Conservation (phyloP, 2,329 filamentous ascomycete genomes). For the Cryphonectria naterciae region DNA sequence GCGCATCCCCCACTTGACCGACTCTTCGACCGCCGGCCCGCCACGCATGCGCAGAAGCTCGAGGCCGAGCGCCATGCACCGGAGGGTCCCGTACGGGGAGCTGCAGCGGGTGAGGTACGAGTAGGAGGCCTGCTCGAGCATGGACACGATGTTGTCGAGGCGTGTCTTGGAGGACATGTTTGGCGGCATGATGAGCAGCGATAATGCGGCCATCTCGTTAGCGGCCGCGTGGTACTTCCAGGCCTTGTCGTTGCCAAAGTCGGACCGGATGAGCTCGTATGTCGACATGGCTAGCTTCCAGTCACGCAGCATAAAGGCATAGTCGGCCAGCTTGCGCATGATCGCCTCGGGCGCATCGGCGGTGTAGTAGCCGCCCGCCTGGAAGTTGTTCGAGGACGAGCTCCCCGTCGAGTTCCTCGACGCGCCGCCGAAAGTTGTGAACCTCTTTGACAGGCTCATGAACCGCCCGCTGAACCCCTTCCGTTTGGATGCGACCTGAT, state of each 20-base stretch:
- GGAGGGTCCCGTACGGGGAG: slow-evolving; percentile 77
- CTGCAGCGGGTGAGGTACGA: slow-evolving; percentile 88
- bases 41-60: slow-evolving; percentile 84
- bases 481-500: slow-evolving; percentile 89
- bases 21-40: slow-evolving; percentile 80
- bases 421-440: slow-evolving; percentile 76
- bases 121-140: slow-evolving; percentile 89
- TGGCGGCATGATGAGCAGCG: slow-evolving; percentile 77
- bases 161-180: slow-evolving; percentile 74
- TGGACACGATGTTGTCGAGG: slow-evolving; percentile 79
- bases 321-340: slow-evolving; percentile 92
- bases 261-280: slow-evolving; percentile 85
- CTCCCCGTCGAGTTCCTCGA: slow-evolving; percentile 64
- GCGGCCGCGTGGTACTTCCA: slow-evolving; percentile 94
- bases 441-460: slow-evolving; percentile 90
- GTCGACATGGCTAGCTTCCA: slow-evolving; percentile 92
- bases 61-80: slow-evolving; percentile 73
- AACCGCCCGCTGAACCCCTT: slow-evolving; percentile 91
- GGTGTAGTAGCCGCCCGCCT: slow-evolving; percentile 78
- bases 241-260: slow-evolving; percentile 94
- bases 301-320: slow-evolving; percentile 94
- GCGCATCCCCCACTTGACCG: slow-evolving; percentile 80
- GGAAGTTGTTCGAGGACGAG: slow-evolving; percentile 71
- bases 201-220: slow-evolving; percentile 92
- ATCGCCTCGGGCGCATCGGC: slow-evolving; percentile 85